These are phyloP conservation scores for Noccaea caerulescens DNA, from an alignment of 345 rosid genomes.

Conservation along the genomic window DNA sequence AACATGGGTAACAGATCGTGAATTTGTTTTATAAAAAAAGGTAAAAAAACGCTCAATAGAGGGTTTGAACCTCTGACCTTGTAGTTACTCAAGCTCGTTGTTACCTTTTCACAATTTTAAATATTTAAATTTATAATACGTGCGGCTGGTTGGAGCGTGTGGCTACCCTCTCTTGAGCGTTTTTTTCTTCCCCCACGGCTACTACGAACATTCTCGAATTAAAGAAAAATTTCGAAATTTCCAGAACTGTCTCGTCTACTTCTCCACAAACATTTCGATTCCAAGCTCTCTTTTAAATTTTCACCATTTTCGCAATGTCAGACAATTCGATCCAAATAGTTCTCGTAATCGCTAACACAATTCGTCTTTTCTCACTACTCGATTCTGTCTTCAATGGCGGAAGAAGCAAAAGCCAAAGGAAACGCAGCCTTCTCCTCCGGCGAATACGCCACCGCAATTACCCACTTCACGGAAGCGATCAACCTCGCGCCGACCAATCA, in stretches of 20 bases:
- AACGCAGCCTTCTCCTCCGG: slow-evolving; percentile 94
- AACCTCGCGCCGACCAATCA: slow-evolving; percentile 73
- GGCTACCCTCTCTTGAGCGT: slow-evolving; percentile 57
- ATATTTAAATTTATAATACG: too few species aligned
- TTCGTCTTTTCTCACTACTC: not conserved
- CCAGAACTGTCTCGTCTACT: slow-evolving; percentile 32
- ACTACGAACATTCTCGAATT: slow-evolving; percentile 32
- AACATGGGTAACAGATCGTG: too few species aligned
- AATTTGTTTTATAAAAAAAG: too few species aligned
- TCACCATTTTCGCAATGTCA: slow-evolving; percentile 23
- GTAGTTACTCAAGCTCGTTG: too few species aligned
- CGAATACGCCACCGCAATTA: slow-evolving; percentile 68
- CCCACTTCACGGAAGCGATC: slow-evolving; percentile 86
- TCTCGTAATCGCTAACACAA: not conserved
- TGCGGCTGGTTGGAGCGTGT: slow-evolving; percentile 94
- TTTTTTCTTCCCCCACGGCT: not conserved
- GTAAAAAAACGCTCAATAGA: too few species aligned
- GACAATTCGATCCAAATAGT: not conserved
- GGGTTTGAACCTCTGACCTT: too few species aligned
- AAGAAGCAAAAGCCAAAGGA: slow-evolving; percentile 83
- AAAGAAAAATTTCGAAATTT: slow-evolving; percentile 20
- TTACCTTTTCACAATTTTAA: too few species aligned
- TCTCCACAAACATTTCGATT: not conserved
- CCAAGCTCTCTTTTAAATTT: not conserved
- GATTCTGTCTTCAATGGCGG: slow-evolving; percentile 52